Base-by-base conservation (phyloP, 202 grass and related monocot species). In the Tripidium arundinaceum region DNA sequence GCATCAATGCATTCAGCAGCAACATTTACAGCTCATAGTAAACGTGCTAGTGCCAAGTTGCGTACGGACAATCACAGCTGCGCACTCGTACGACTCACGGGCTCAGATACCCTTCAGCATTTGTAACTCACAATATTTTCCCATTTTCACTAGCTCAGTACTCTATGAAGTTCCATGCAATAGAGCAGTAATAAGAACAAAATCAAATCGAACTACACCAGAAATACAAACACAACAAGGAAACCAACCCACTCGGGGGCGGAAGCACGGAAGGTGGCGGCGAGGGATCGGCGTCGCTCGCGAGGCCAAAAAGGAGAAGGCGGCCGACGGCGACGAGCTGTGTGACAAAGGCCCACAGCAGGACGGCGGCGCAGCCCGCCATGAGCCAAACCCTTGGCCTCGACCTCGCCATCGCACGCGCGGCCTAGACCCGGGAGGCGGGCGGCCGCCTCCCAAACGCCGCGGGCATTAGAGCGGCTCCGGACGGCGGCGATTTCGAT, bases 361-460 rank as follows among this genome's bases (percentile, higher is more conserved):
- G 71, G 65, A 94, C 83, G 37, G 65, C 88, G 49, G 62, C 80
- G 71, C 85, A 94, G 52, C 13, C 86, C 76, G 88, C 83, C 50
- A 91, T 7, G 76, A 94, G 82, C 80, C 79, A 91, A 81, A 86
- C 83, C 88, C 91, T 90, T 77, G 89, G 70, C 86, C 72, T 88
- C 63, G 83, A 85, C 81, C 87, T 78, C 73, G 69, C 84, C 87
- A 93, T 93, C 47, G 74, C 59, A 62, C 78, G 6, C 47, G 3
- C n/a, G n/a, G 24, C 83, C 83, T 85, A 89, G 47, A n/a, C n/a
- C n/a, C n/a, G n/a, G 24, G 40, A 55, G 57, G 57, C 67, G 26
- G 68, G 19, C 39, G 66, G 78, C 72, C 72, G 34, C 66, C 77
- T 59, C 71, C 65, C 16, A 58, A 66, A 78, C 46, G 65, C 54